Evolutionary conservation across 306 rosid genomes (phyloP).

Genomic region (Pyrus betulifolia): DNA sequence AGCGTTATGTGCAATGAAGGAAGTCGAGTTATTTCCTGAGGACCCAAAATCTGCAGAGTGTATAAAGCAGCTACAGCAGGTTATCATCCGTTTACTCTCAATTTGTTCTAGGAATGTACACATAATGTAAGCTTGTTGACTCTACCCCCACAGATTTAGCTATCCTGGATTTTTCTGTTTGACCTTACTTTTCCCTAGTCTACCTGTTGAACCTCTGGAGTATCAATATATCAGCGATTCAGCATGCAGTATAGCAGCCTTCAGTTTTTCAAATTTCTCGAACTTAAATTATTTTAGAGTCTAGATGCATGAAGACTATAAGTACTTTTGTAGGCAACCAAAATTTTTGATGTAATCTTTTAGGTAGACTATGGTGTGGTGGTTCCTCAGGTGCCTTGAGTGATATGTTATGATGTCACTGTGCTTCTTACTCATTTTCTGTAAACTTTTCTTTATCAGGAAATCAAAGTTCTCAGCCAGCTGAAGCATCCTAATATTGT

Average conservation of each 20-base stretch:
- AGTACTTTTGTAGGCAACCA: neutral
- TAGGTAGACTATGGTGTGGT: neutral
- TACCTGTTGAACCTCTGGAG: neutral
- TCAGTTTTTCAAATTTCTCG: neutral
- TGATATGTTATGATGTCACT: neutral
- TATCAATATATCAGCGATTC: neutral
- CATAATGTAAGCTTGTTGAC: neutral
- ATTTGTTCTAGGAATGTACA: neutral
- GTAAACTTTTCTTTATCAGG: conserved; percentile 37
- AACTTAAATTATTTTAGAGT: too few species aligned
- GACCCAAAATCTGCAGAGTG: conserved; percentile 90
- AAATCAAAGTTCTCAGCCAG: conserved; percentile 83
- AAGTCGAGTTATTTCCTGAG: conserved; percentile 74
- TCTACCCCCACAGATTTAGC: neutral
- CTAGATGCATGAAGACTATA: neutral
- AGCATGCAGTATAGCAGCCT: neutral
- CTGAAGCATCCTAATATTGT: conserved; percentile 88
- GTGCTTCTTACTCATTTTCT: conserved; percentile 9
- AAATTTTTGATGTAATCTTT: neutral
- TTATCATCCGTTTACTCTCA: neutral
- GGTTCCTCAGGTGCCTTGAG: neutral
- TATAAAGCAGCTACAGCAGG: conserved; percentile 96
- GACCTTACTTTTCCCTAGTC: neutral
- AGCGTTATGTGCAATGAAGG: conserved; percentile 98
- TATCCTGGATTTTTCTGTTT: neutral